phyloP scores from a whole-genome alignment of 2,329 filamentous ascomycete species.

The Penicillium glabrum region DNA sequence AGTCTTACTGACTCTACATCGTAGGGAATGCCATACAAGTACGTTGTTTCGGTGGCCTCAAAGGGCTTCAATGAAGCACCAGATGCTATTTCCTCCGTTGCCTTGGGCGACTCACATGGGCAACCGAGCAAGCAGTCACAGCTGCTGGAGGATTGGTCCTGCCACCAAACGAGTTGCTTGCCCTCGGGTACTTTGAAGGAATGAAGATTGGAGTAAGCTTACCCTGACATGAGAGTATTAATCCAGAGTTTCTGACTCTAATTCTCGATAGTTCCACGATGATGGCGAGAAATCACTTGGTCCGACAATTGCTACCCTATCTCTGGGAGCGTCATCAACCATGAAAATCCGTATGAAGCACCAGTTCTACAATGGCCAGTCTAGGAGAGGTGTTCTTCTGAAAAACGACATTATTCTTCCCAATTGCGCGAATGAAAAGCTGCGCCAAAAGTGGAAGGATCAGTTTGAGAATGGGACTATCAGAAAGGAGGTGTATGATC shows the following conservation, averaged over 20 bases:
- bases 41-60: slow-evolving; percentile 52
- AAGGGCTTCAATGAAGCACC: slow-evolving; percentile 45
- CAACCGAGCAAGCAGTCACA: slow-evolving; percentile 42
- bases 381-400: slow-evolving; percentile 8
- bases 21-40: slow-evolving; percentile 61
- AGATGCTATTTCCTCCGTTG: slow-evolving; percentile 43
- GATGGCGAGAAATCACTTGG: slow-evolving; percentile 59
- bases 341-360: slow-evolving; percentile 59
- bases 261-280: slow-evolving; percentile 52
- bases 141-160: slow-evolving; percentile 23
- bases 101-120: slow-evolving; percentile 56
- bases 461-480: slow-evolving; percentile 20
- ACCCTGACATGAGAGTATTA: background rate
- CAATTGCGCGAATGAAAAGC: slow-evolving; percentile 27
- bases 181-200: slow-evolving; percentile 56
- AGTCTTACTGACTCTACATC: slow-evolving; percentile 11
- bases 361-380: slow-evolving; percentile 43
- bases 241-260: background rate
- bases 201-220: slow-evolving; percentile 52
- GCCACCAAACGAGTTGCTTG: slow-evolving; percentile 57
- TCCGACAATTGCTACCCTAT: slow-evolving; percentile 56
- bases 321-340: slow-evolving; percentile 51
- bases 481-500: slow-evolving; percentile 20
- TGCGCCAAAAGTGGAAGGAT: slow-evolving; percentile 25
- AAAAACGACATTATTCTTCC: slow-evolving; percentile 32